phyloP scores from a whole-genome alignment of 306 rosid genomes.

The Pachyrhizus erosus region DNA sequence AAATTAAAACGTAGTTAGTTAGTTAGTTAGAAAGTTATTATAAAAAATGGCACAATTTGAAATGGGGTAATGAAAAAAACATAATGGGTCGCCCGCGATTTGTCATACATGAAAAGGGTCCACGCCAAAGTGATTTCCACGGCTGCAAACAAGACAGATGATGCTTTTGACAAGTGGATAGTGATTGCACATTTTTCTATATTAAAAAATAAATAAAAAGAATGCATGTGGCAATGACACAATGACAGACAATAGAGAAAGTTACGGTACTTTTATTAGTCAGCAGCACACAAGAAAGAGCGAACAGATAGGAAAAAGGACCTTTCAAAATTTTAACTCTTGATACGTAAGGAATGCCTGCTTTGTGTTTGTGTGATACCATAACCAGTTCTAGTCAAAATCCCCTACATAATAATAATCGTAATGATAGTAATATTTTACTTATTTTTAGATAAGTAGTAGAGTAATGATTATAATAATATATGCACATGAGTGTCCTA shows the following conservation, averaged over 20 bases:
- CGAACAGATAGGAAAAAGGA: slow-evolving; percentile 19
- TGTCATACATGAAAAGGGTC: slow-evolving; percentile 34
- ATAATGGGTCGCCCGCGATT: slow-evolving; percentile 20
- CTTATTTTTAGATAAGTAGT: too few species aligned
- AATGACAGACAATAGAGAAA: slow-evolving; percentile 19
- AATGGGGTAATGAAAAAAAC: not conserved
- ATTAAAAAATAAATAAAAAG: not conserved
- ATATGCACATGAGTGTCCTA: not conserved
- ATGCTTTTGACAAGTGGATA: slow-evolving; percentile 33
- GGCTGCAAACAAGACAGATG: slow-evolving; percentile 37
- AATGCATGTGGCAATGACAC: not conserved
- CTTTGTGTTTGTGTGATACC: slow-evolving; percentile 2
- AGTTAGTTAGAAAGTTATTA: not conserved
- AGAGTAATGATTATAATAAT: not conserved
- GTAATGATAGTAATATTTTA: not conserved
- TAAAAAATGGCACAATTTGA: not conserved
- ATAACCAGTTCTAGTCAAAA: not conserved
- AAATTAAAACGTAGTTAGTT: not conserved
- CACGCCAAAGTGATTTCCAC: slow-evolving; percentile 38
- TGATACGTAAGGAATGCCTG: slow-evolving; percentile 4
- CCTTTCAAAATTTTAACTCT: slow-evolving; percentile 25
- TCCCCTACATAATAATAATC: not conserved
- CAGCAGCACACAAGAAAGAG: slow-evolving; percentile 33
- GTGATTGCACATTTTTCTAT: slow-evolving; percentile 31
- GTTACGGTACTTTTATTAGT: slow-evolving; percentile 11